Conservation (phyloP, 371 early-diverging fungal species). For the Rhizopus stolonifer region DNA sequence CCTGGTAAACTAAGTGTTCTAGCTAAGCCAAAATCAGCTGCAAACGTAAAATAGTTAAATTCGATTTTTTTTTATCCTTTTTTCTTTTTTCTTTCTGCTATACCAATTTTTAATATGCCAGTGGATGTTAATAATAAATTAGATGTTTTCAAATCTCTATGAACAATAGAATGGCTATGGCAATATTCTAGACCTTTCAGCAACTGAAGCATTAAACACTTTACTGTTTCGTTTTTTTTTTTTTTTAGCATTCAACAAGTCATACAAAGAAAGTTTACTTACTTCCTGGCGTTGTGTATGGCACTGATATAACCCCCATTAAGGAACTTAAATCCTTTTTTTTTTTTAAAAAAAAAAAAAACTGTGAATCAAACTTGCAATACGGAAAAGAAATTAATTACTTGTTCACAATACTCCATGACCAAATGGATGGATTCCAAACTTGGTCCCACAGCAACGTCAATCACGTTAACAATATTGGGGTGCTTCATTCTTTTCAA, state of each 20-base stretch:
- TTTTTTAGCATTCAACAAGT: neutral
- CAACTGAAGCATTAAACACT: slow-evolving; percentile 80
- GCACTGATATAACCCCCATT: slow-evolving; percentile 60
- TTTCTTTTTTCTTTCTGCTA: no score
- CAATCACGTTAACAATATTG: slow-evolving; percentile 85
- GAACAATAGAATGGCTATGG: slow-evolving; percentile 75
- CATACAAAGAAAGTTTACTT: slow-evolving; percentile 9
- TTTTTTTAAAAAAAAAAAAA: no score
- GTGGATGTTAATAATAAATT: slow-evolving; percentile 74
- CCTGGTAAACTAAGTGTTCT: slow-evolving; percentile 65
- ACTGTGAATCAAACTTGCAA: no score
- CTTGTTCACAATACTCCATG: slow-evolving; percentile 81
- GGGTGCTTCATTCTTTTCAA: slow-evolving; percentile 81
- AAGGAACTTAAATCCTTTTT: slow-evolving; percentile 65
- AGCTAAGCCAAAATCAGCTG: slow-evolving; percentile 93
- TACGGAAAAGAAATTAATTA: slow-evolving; percentile 23
- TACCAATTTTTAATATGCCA: slow-evolving; percentile 78
- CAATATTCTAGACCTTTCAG: slow-evolving; percentile 76
- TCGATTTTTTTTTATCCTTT: no score
- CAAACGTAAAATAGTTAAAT: no score
- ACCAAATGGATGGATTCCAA: slow-evolving; percentile 72
- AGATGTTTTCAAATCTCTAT: slow-evolving; percentile 86
- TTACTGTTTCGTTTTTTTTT: neutral
- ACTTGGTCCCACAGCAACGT: slow-evolving; percentile 71
- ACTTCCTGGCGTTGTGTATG: slow-evolving; percentile 65